These are phyloP conservation scores for Flaveria bidentis DNA, from an alignment of 129 eudicot species.

Conservation along the genomic window DNA sequence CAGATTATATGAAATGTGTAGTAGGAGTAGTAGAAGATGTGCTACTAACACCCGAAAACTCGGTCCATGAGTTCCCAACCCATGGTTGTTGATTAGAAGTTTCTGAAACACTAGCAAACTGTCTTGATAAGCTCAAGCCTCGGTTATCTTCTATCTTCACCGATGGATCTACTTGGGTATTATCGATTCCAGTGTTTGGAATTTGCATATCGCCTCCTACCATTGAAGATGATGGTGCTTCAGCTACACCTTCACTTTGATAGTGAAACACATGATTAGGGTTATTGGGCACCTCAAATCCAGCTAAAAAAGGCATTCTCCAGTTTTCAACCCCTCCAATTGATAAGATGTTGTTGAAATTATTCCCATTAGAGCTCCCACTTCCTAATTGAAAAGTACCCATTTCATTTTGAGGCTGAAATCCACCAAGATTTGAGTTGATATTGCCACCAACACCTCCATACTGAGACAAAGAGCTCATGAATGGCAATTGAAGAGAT, in stretches of 20 bases:
- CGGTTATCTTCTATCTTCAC: slow-evolving; percentile 58
- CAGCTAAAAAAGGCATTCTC: slow-evolving; percentile 58
- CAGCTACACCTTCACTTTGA: slow-evolving; percentile 48
- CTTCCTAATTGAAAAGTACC: slow-evolving; percentile 51
- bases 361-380: slow-evolving; percentile 41
- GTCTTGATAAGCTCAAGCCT: slow-evolving; percentile 41
- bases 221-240: slow-evolving; percentile 38
- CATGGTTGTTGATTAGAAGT: slow-evolving; percentile 44
- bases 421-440: slow-evolving; percentile 46
- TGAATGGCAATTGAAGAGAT: slow-evolving; percentile 53
- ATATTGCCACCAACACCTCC: slow-evolving; percentile 40
- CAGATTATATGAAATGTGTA: slow-evolving; percentile 45
- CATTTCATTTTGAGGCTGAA: slow-evolving; percentile 50
- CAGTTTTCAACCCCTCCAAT: slow-evolving; percentile 52
- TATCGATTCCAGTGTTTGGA: slow-evolving; percentile 28
- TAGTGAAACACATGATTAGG: slow-evolving; percentile 39
- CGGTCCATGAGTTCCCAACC: slow-evolving; percentile 62
- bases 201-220: slow-evolving; percentile 35
- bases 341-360: slow-evolving; percentile 35
- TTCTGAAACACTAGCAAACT: slow-evolving; percentile 39
- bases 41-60: slow-evolving; percentile 48
- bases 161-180: slow-evolving; percentile 27
- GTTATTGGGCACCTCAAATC: slow-evolving; percentile 46
- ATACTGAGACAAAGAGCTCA: slow-evolving; percentile 53
- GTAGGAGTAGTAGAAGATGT: slow-evolving; percentile 51